Conservation (phyloP, 179 eudicot species). For the Vitellaria paradoxa region DNA sequence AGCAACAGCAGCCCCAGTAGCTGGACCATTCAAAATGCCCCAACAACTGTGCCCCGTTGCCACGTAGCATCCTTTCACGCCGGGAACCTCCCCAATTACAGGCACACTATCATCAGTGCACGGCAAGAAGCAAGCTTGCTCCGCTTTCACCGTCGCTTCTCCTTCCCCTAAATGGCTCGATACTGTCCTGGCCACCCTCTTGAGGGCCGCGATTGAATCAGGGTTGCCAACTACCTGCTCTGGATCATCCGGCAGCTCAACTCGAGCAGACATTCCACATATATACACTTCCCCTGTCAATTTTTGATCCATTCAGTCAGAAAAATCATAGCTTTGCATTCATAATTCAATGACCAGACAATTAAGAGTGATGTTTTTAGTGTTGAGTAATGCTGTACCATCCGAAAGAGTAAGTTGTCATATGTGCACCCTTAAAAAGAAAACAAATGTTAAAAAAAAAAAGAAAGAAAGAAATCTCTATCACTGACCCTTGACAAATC, state of each 20-base stretch:
- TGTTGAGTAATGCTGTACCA: too few species aligned
- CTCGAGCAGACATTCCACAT: slow-evolving; percentile 75
- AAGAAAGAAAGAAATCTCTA: neutral
- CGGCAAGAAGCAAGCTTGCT: slow-evolving; percentile 91
- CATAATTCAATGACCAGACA: neutral
- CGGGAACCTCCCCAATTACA: slow-evolving; percentile 74
- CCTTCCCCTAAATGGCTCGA: slow-evolving; percentile 68
- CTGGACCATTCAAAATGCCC: slow-evolving; percentile 92
- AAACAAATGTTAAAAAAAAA: too few species aligned
- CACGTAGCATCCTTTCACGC: slow-evolving; percentile 68
- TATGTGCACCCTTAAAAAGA: too few species aligned
- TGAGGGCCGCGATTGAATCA: slow-evolving; percentile 64
- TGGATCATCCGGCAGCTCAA: slow-evolving; percentile 75
- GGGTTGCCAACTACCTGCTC: slow-evolving; percentile 56
- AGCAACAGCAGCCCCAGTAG: slow-evolving; percentile 84
- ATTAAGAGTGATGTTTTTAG: neutral
- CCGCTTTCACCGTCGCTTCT: slow-evolving; percentile 62
- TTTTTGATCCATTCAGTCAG: neutral
- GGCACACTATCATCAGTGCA: slow-evolving; percentile 73
- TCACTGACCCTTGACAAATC: neutral
- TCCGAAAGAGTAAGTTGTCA: too few species aligned
- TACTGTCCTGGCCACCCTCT: slow-evolving; percentile 61
- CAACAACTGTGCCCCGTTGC: slow-evolving; percentile 90
- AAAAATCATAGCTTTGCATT: neutral
- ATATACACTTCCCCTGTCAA: slow-evolving; percentile 78